Percentiles rank a stretch among this genome's conserved stretches.
These are phyloP conservation scores for Nemania serpens DNA, from an alignment of 2,329 filamentous ascomycete species.

Conservation along the genomic window DNA sequence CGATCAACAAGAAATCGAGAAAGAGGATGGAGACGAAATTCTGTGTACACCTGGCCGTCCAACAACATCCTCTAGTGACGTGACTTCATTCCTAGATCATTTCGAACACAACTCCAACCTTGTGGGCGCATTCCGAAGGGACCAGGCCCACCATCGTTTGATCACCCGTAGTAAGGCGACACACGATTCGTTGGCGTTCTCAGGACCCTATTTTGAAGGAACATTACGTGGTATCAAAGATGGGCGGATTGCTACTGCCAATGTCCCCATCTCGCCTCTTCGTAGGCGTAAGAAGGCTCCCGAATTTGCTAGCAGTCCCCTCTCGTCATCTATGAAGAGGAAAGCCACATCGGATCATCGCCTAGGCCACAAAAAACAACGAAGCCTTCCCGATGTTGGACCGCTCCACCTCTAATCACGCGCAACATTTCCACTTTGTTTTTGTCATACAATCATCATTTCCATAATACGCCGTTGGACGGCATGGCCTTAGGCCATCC, in stretches of 20 bases:
- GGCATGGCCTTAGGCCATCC: slow-evolving; percentile 29
- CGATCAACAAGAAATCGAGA: slow-evolving; percentile 53
- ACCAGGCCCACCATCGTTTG: slow-evolving; percentile 65
- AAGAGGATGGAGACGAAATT: slow-evolving; percentile 50
- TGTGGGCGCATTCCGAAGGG: slow-evolving; percentile 78
- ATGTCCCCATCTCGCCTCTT: slow-evolving; percentile 69
- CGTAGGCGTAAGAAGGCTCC: slow-evolving; percentile 60
- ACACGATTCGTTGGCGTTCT: slow-evolving; percentile 65
- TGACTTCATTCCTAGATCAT: slow-evolving; percentile 64
- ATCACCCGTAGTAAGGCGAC: slow-evolving; percentile 65
- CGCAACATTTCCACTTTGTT: neutral
- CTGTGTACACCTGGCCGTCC: slow-evolving; percentile 58
- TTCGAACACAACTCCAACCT: slow-evolving; percentile 69
- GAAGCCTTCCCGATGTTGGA: slow-evolving; percentile 63
- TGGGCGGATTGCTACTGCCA: slow-evolving; percentile 68
- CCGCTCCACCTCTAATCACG: slow-evolving; percentile 49
- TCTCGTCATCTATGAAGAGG: slow-evolving; percentile 56
- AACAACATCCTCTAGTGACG: slow-evolving; percentile 54
- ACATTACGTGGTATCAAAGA: slow-evolving; percentile 67
- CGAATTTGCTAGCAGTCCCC: slow-evolving; percentile 54
- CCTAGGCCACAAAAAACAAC: slow-evolving; percentile 58
- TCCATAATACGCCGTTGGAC: slow-evolving; percentile 28
- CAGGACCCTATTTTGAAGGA: slow-evolving; percentile 63
- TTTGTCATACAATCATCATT: neutral
- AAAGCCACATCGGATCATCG: slow-evolving; percentile 55